phyloP scores from a whole-genome alignment of 1,284 basidiomycete species.

The Ganoderma multipileum region DNA sequence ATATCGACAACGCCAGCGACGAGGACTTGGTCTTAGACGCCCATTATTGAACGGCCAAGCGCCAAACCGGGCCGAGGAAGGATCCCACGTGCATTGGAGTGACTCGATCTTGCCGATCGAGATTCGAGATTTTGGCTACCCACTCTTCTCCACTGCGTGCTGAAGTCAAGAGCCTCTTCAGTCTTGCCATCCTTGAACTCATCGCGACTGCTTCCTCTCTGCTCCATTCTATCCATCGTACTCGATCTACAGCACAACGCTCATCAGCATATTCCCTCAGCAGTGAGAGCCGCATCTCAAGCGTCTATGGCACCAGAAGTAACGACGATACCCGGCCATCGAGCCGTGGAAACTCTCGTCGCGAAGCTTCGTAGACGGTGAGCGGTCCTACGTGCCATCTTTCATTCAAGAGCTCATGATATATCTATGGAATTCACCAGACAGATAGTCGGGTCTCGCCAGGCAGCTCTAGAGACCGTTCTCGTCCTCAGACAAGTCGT shows the following conservation, averaged over 20 bases:
- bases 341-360: constrained; percentile 39
- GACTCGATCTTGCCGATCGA: neutral
- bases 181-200: too few species aligned
- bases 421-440: constrained; percentile 46
- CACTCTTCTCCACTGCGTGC: neutral
- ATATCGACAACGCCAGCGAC: too few species aligned
- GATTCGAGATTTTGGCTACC: neutral
- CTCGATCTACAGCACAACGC: neutral
- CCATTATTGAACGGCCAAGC: too few species aligned
- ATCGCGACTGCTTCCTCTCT: too few species aligned
- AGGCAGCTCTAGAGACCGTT: constrained; percentile 90
- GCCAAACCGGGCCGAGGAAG: too few species aligned
- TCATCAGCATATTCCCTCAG: too few species aligned
- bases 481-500: constrained; percentile 90
- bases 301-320: constrained; percentile 33
- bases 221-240: neutral
- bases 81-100: neutral
- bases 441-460: constrained; percentile 88
- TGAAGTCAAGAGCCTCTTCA: too few species aligned
- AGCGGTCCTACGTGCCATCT: constrained; percentile 10
- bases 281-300: neutral
- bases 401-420: neutral
- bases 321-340: constrained; percentile 33
- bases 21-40: too few species aligned
- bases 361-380: constrained; percentile 40